These are phyloP conservation scores for Brassica juncea DNA, from an alignment of 345 rosid genomes.

Conservation along the genomic window DNA sequence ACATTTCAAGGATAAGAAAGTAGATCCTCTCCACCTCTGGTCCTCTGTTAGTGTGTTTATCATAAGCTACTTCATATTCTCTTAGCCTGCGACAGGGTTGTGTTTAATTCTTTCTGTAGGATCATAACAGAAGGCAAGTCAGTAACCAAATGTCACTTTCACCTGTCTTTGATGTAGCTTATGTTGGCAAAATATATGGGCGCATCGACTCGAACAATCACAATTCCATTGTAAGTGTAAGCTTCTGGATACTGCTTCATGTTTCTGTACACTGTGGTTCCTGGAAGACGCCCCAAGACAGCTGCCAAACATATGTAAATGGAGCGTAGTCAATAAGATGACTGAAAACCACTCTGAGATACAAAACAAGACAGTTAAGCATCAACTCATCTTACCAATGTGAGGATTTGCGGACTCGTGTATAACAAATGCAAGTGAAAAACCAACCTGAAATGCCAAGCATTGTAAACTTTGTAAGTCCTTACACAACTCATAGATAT, in stretches of 20 bases:
- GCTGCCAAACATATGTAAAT: slow-evolving; percentile 38
- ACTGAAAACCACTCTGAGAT: neutral
- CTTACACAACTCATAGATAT: neutral
- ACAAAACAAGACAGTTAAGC: neutral
- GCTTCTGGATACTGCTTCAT: slow-evolving; percentile 89
- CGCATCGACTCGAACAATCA: slow-evolving; percentile 87
- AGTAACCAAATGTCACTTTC: slow-evolving; percentile 1
- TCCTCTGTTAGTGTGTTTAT: slow-evolving; percentile 66
- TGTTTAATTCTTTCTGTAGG: slow-evolving; percentile 13
- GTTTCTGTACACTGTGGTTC: slow-evolving; percentile 94
- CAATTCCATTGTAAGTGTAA: slow-evolving; percentile 90
- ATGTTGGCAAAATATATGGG: slow-evolving; percentile 96
- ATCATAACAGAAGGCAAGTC: neutral
- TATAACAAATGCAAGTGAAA: slow-evolving; percentile 93
- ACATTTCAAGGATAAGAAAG: slow-evolving; percentile 85
- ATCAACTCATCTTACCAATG: slow-evolving; percentile 58
- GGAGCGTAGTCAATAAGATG: neutral
- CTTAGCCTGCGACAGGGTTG: slow-evolving; percentile 54
- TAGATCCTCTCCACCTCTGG: slow-evolving; percentile 74
- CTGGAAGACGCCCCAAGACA: slow-evolving; percentile 97
- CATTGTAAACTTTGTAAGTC: neutral
- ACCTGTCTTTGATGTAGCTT: slow-evolving; percentile 95
- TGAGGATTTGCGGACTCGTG: slow-evolving; percentile 99
- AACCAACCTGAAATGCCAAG: slow-evolving; percentile 55
- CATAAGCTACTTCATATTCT: slow-evolving; percentile 77